Base-by-base conservation (phyloP, 2,329 filamentous ascomycete genomes). In the Neonectria hederae region DNA sequence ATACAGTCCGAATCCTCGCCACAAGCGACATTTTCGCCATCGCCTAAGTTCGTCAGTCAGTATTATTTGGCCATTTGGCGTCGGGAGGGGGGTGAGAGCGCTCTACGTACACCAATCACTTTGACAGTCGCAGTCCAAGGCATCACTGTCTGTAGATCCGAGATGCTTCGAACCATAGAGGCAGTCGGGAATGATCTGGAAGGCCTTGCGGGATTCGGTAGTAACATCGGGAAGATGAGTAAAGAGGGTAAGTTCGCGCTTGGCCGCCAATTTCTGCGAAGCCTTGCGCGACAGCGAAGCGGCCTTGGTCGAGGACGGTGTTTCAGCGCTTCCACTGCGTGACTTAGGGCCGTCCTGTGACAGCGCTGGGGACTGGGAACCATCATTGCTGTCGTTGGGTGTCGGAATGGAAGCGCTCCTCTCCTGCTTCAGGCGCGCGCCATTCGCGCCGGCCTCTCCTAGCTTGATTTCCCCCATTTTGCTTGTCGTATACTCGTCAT, bases 1-100 rank as follows among this genome's bases (percentile, higher is more conserved):
- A 99, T 99, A 81, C 96, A 99, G 79, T 98, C 95, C 17, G 94
- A 97, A 79, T 97, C 93, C 74, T 97, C 94, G 69, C 93, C 95
- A 78, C 96, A 99, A 54, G 96, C 94, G 80, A 90, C 81, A 78
- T 99, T 99, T 68, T 81, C 78, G 67, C 86, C 86, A 77, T 88
- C 82, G 38, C 80, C 89, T 91, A 74, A 21, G 69, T 67, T 63
- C 26, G 40, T 62, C 26, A 67, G 58, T 66, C 55, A 72, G 69
- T 55, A 46, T 55, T 28, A 9, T 2, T 60, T 52, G 22, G 32
- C 28, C n/a, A 19, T n/a, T 30, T 11, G 13, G 54, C 52, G 19
- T 45, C 21, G 40, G 5, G 30, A 17, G 43, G 3, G 19, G n/a
- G 24, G 40, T 19, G 24, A 40, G 52, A 48, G 42, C 43, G 52